phyloP scores from a whole-genome alignment of 176 grass and related monocot species.

The Rhynchospora tenuis region DNA sequence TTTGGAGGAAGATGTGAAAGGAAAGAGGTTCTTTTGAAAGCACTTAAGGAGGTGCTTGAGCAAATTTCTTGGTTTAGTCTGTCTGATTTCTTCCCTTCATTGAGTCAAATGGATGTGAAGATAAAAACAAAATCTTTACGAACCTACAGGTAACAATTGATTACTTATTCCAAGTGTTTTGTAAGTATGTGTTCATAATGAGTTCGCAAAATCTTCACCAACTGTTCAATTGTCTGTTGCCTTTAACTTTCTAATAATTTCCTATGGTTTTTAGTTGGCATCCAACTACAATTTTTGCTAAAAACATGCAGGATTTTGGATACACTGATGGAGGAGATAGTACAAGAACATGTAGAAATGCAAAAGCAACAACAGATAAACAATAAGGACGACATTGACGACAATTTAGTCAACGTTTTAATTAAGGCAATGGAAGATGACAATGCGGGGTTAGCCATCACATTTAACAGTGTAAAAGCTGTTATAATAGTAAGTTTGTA shows the following conservation, averaged over 20 bases:
- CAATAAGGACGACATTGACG: conserved; percentile 17
- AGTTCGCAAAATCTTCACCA: not conserved
- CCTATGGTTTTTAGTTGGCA: not conserved
- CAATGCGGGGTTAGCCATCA: conserved; percentile 29
- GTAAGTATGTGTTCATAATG: not conserved
- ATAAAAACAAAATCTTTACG: not conserved
- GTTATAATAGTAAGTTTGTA: conserved; percentile 36
- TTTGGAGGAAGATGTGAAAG: conserved; percentile 23
- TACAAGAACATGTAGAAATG: conserved; percentile 28
- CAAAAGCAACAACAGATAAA: not conserved
- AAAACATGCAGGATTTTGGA: not conserved
- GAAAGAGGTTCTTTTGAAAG: conserved; percentile 20
- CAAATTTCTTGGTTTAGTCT: conserved; percentile 27
- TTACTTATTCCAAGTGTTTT: not conserved
- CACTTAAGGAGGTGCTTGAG: not conserved
- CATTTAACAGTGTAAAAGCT: conserved; percentile 40
- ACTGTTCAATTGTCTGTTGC: too few relatives aligned
- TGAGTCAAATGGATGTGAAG: conserved; percentile 2
- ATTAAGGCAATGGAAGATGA: conserved; percentile 40
- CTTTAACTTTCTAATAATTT: too few relatives aligned
- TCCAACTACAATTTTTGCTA: not conserved
- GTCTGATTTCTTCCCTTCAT: conserved; percentile 40
- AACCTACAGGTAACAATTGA: not conserved
- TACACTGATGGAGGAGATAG: conserved; percentile 20
- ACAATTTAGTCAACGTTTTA: conserved; percentile 51